phyloP scores from a whole-genome alignment of 805 yeast species.

The Ogataea thermomethanolica region DNA sequence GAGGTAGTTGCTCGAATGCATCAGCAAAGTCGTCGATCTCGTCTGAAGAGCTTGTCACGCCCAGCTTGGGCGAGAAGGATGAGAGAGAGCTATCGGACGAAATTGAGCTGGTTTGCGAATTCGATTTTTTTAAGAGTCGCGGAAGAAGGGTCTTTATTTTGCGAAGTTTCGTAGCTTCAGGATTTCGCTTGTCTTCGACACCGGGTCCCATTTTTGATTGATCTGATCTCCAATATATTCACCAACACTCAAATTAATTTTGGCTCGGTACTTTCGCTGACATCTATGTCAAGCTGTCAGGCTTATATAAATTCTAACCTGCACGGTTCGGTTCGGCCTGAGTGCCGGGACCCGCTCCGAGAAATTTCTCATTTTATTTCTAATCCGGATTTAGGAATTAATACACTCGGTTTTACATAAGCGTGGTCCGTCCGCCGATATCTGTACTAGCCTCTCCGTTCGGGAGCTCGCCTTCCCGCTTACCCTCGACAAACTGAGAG shows the following conservation, averaged over 20 bases:
- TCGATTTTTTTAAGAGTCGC: background rate
- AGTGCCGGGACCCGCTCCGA: background rate
- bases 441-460: conserved; percentile 76
- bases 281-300: too few species aligned
- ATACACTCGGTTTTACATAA: conserved; percentile 48
- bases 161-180: background rate
- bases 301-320: too few species aligned
- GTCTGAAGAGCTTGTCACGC: background rate
- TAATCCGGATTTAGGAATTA: conserved; percentile 3
- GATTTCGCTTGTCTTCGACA: background rate
- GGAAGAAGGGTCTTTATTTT: conserved; percentile 1
- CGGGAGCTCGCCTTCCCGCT: conserved; percentile 83
- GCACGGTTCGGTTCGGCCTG: background rate
- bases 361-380: conserved; percentile 1
- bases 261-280: too few species aligned
- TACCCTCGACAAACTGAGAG: conserved; percentile 57
- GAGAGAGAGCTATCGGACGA: conserved; percentile 1
- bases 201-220: too few species aligned
- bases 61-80: background rate
- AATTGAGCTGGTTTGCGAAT: background rate
- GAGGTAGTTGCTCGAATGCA: conserved; percentile 21
- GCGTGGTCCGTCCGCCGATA: conserved; percentile 79
- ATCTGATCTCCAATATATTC: too few species aligned
- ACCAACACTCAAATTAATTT: too few species aligned
- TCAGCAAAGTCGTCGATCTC: background rate